Evolutionary conservation across 768 basidiomycete species (phyloP).

Genomic region (Amanita molliuscula): DNA sequence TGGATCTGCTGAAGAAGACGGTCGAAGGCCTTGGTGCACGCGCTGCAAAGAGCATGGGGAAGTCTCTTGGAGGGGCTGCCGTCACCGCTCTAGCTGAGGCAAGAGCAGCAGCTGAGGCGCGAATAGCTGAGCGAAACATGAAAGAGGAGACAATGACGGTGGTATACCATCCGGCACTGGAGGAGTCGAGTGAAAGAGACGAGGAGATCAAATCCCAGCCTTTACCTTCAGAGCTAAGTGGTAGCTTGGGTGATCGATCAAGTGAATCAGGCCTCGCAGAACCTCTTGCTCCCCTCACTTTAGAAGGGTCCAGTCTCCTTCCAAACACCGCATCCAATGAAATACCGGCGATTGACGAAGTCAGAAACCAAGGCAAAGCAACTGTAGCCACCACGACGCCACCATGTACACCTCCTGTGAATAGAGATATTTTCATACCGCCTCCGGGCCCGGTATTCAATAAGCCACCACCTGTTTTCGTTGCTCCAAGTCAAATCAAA

Average conservation of each 20-base stretch:
- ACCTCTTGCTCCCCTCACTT: no score
- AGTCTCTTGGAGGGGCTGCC: conserved; percentile 49
- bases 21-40: conserved; percentile 58
- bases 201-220: neutral
- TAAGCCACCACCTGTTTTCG: conserved; percentile 42
- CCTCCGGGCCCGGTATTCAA: conserved; percentile 47
- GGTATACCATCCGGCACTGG: neutral
- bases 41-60: conserved; percentile 45
- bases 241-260: no score
- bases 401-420: conserved; percentile 42
- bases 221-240: no score
- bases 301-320: neutral
- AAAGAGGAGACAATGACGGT: conserved; percentile 26
- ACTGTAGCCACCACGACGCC: conserved; percentile 47
- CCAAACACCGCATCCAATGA: neutral
- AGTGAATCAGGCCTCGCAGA: no score
- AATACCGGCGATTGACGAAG: neutral
- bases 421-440: conserved; percentile 20
- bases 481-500: conserved; percentile 25
- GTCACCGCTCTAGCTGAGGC: conserved; percentile 61
- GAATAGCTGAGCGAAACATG: conserved; percentile 54
- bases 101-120: conserved; percentile 56
- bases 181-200: neutral
- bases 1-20: conserved; percentile 61
- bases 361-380: conserved; percentile 12